Evolutionary conservation across 768 basidiomycete genomes (phyloP).

Genomic region (Albatrellus ellisii): DNA sequence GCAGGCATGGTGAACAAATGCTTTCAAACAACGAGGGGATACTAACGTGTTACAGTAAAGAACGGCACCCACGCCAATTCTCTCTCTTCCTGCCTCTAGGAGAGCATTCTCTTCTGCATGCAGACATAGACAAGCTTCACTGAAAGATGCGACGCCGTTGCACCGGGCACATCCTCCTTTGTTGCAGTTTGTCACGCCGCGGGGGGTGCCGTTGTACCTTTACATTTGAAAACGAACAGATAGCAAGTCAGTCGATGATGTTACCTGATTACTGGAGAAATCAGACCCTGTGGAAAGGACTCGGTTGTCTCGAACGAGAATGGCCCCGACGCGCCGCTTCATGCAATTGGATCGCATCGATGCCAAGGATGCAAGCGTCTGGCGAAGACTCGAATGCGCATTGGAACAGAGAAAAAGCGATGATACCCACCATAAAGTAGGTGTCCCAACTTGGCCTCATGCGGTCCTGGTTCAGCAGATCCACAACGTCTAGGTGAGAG

Average conservation of each 20-base stretch:
- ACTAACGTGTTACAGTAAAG: slow-evolving; percentile 96
- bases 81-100: slow-evolving; percentile 84
- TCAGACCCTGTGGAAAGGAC: slow-evolving; percentile 68
- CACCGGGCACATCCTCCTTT: slow-evolving; percentile 85
- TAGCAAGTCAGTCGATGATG: slow-evolving; percentile 1
- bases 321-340: slow-evolving; percentile 92
- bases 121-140: slow-evolving; percentile 81
- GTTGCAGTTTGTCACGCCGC: slow-evolving; percentile 80
- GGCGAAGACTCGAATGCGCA: slow-evolving; percentile 6
- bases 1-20: neutral
- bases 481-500: slow-evolving; percentile 48
- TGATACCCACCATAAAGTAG: slow-evolving; percentile 82
- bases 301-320: slow-evolving; percentile 76
- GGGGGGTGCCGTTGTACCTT: slow-evolving; percentile 93
- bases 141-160: slow-evolving; percentile 39
- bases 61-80: slow-evolving; percentile 72
- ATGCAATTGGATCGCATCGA: slow-evolving; percentile 90
- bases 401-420: neutral
- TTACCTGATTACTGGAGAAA: slow-evolving; percentile 1
- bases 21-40: neutral
- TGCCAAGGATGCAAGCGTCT: slow-evolving; percentile 85
- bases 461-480: slow-evolving; percentile 61
- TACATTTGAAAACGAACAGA: too few species aligned
- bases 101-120: slow-evolving; percentile 98
- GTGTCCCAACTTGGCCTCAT: slow-evolving; percentile 88